phyloP scores from a whole-genome alignment of 148 eudicot species.

The Pharnaceum exiguum region DNA sequence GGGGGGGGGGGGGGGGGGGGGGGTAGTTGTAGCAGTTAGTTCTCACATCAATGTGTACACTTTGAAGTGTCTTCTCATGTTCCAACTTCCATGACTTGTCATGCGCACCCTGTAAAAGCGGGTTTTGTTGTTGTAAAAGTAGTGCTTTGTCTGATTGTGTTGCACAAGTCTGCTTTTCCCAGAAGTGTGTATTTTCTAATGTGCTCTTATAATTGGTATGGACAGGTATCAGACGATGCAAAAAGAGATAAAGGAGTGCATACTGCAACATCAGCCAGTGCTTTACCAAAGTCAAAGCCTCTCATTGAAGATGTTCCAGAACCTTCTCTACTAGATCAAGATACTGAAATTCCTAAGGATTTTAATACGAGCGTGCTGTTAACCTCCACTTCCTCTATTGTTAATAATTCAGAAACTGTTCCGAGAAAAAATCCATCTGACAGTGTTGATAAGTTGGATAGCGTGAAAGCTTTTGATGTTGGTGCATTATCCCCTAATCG shows the following conservation, averaged over 20 bases:
- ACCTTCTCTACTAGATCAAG: slow-evolving; percentile 25
- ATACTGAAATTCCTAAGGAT: slow-evolving; percentile 14
- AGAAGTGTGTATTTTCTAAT: neutral
- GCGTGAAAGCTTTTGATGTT: slow-evolving; percentile 15
- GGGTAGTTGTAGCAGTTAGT: no score
- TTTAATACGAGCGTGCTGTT: slow-evolving; percentile 3
- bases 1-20: no score
- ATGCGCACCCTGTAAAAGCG: no score
- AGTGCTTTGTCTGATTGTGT: neutral
- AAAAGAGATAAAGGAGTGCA: slow-evolving; percentile 16
- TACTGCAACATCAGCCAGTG: slow-evolving; percentile 20
- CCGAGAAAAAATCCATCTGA: slow-evolving; percentile 23
- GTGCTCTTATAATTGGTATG: slow-evolving; percentile 9
- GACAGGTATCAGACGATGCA: slow-evolving; percentile 18
- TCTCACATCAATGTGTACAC: no score
- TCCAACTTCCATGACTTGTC: no score
- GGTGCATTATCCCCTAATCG: slow-evolving; percentile 22
- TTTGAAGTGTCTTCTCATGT: no score
- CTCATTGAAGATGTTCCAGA: slow-evolving; percentile 21
- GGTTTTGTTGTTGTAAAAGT: no score
- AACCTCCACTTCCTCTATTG: slow-evolving; percentile 22
- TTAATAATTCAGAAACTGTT: slow-evolving; percentile 20
- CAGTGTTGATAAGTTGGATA: slow-evolving; percentile 33
- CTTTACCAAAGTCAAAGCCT: slow-evolving; percentile 22
- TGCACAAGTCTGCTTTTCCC: slow-evolving; percentile 12